Base-by-base conservation (phyloP, 768 basidiomycete genomes). In the Rhizopogon sp. region DNA sequence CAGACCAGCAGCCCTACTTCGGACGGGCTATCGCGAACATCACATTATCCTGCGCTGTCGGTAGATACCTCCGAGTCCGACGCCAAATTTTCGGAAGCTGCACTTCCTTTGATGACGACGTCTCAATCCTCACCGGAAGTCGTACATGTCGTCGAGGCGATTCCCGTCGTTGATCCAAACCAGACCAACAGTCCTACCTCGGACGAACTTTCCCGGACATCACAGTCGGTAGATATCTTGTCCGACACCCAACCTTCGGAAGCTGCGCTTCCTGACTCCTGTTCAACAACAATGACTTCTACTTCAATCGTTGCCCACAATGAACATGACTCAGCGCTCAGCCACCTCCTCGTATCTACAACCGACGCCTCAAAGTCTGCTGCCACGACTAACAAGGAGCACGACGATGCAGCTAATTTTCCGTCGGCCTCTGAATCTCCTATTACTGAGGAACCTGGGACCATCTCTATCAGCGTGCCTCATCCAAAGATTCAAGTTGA, bases 391-490 rank as follows among this genome's bases (percentile, higher is more conserved):
- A 20, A 22, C 46, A 35, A 22, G 20, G 20, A 35, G 13, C 1
- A 8, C 22, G 20, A 47, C 5, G 33, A 20, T 31, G 13, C 31
- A 14, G 6, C 46, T 7, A 5, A 20, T 16, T 16, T 20, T 13
- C 22, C 14, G 35, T 35, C 14, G 7, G 20, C 45, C 11, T 33
- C 45, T 33, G 31, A 14, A 14, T 35, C 20, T 7, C 20, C 31
- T 11, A n/a, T 13, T n/a, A 22, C 16, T 31, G 64, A 39, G 35
- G 46, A 31, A 39, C 31, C 28, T 17, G 45, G n/a, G 14, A 1
- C 39, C 31, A n/a, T 56, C 31, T 22, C 56, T 11, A 43, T 50
- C 16, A 50, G 56, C 28, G 33, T 42, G 7, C 40, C 62, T 29
- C 50, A 41, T 40, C 55, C 58, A 44, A 41, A 17, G 9, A 47